Evolutionary conservation across 345 rosid species (phyloP), one percentile per base, ranked within the genome.

Genomic region (Boechera retrofracta): DNA sequence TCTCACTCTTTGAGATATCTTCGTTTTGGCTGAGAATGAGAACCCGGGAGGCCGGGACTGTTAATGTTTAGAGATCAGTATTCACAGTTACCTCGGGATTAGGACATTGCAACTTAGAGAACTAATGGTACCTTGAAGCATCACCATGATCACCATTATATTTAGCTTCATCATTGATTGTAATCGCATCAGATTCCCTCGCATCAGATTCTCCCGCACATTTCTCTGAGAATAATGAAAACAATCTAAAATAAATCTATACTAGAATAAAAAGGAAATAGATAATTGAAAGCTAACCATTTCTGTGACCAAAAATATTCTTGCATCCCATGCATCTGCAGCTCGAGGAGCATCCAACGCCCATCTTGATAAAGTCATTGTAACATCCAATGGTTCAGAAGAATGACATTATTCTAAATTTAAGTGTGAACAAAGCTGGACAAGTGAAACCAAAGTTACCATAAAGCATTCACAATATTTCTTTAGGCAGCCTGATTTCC

Each of bases 381-480:
- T 29, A 51, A 62, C 62, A 32, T 81, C 75, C 78, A 73, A 74
- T 45, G 53, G 64, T 60, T 72, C 29, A 78, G 63, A 66, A 18
- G 29, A 47, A 32, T 63, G 24, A 58, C 6, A 58, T 57, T 36
- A 45, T 52, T 39, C 11, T 3, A 74, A 41, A 49, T 6, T 21
- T 0, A 49, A 61, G 16, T 36, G 49, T 12, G 24, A 69, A 21
- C 56, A 39, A 47, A 59, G 11, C 5, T 33, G 12, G 15, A 38
- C 16, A 58, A 61, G 79, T 59, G 59, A 56, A 83, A 45, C 51
- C 47, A 47, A 71, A 73, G 18, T 73, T 81, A 89, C 97, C 93
- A 83, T 85, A 73, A 77, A 87, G 84, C 97, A 91, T 83, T 91
- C 97, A 2, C 97, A 89, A 70, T 91, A 91, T 81, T 80, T 89